phyloP scores from a whole-genome alignment of 495 filamentous ascomycete species.

The Aspergillus nanangensis region DNA sequence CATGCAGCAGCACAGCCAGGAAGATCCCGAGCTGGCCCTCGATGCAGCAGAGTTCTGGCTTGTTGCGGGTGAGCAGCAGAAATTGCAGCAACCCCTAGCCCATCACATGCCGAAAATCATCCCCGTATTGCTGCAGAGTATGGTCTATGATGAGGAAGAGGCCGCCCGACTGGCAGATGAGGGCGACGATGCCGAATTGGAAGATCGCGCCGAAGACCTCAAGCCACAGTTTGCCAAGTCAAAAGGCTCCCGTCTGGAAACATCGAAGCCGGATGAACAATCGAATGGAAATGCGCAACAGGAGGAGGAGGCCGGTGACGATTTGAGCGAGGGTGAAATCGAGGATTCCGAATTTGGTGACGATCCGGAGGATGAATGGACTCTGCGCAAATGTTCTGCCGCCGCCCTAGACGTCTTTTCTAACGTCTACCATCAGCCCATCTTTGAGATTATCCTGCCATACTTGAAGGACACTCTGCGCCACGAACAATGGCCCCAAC shows the following conservation, averaged over 20 bases:
- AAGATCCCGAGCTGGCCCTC: constrained; percentile 86
- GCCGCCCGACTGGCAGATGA: constrained; percentile 77
- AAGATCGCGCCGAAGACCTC: constrained; percentile 87
- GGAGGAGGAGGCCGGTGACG: constrained; percentile 51
- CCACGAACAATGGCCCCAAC: constrained; percentile 84
- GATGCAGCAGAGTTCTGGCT: constrained; percentile 99
- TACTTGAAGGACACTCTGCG: constrained; percentile 88
- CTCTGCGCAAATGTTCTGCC: constrained; percentile 93
- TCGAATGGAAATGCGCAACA: constrained; percentile 48
- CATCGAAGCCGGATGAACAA: constrained; percentile 41
- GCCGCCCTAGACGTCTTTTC: constrained; percentile 94
- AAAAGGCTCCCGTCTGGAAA: constrained; percentile 46
- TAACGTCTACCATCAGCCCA: constrained; percentile 77
- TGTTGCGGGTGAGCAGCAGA: constrained; percentile 80
- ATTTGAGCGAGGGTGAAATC: constrained; percentile 86
- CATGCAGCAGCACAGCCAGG: constrained; percentile 73
- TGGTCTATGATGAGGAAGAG: constrained; percentile 96
- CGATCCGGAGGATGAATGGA: constrained; percentile 92
- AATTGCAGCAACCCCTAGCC: constrained; percentile 64
- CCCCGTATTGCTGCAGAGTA: constrained; percentile 85
- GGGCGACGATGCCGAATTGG: constrained; percentile 85
- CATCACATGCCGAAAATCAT: constrained; percentile 83
- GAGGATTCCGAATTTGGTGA: constrained; percentile 67
- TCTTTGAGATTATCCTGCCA: constrained; percentile 87
- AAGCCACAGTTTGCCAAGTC: constrained; percentile 89